Conservation (phyloP, 352 stramenopile genomes). For the Phytophthora meadii region DNA sequence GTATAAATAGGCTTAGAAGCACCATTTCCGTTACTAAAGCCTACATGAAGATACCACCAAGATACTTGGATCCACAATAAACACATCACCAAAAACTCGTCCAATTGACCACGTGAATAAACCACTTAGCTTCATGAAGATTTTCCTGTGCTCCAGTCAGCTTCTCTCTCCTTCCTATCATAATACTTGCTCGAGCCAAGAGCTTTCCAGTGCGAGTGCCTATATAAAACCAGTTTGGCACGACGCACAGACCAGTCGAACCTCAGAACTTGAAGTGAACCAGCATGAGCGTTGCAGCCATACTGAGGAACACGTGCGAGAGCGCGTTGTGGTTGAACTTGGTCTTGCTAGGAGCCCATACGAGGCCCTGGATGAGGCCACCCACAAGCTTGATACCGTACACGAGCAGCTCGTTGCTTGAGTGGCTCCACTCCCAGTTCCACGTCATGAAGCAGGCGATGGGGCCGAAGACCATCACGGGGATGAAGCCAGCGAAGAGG, state of each 20-base stretch:
- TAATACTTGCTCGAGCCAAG: constrained; percentile 15
- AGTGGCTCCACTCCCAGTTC: constrained; percentile 81
- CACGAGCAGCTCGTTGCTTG: constrained; percentile 84
- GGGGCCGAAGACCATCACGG: constrained; percentile 82
- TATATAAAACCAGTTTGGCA: constrained; percentile 28
- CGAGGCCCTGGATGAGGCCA: constrained; percentile 81
- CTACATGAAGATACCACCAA: background rate
- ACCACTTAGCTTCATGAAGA: constrained; percentile 34
- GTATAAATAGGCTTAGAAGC: constrained; percentile 20
- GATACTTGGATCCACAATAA: background rate
- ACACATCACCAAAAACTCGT: constrained; percentile 24
- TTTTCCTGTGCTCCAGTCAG: constrained; percentile 22
- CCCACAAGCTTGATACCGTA: constrained; percentile 82
- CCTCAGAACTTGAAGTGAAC: constrained; percentile 80
- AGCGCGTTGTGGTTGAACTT: constrained; percentile 92
- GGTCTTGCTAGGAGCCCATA: constrained; percentile 82
- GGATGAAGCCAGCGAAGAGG: constrained; percentile 83
- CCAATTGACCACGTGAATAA: constrained; percentile 27
- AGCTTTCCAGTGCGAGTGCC: constrained; percentile 11
- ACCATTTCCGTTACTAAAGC: constrained; percentile 17
- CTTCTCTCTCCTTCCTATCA: constrained; percentile 31
- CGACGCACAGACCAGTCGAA: background rate
- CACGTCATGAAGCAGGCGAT: constrained; percentile 79
- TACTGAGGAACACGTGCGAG: constrained; percentile 85
- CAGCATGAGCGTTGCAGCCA: constrained; percentile 86